phyloP scores from a whole-genome alignment of 2,329 filamentous ascomycete species.

The Lojkania enalia region DNA sequence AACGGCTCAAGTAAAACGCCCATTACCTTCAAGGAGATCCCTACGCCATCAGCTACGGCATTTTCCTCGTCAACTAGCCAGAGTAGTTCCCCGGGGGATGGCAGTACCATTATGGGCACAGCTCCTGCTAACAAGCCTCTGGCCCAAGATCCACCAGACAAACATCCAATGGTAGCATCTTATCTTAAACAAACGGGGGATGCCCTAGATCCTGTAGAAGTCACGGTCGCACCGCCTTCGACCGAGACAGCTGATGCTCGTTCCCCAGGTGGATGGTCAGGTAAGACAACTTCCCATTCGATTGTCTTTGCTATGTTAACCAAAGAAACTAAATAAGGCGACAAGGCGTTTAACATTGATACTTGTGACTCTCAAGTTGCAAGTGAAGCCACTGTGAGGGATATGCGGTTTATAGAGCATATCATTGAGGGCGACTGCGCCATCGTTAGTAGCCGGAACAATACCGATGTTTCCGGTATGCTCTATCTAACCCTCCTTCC shows the following conservation, averaged over 20 bases:
- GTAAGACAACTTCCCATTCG: not conserved
- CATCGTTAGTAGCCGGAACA: constrained; percentile 21
- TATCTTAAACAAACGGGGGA: constrained; percentile 1
- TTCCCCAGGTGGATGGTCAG: not conserved
- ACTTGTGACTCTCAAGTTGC: constrained; percentile 6
- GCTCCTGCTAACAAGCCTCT: constrained; percentile 1
- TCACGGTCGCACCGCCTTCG: too few species aligned
- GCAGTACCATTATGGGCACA: not conserved
- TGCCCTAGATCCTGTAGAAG: too few species aligned
- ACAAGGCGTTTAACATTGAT: too few species aligned
- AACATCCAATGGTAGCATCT: constrained; percentile 7
- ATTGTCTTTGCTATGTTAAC: too few species aligned
- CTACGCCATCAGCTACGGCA: not conserved
- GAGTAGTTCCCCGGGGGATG: not conserved
- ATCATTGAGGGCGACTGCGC: constrained; percentile 15
- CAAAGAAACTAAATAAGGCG: too few species aligned
- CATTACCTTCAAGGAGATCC: constrained; percentile 6
- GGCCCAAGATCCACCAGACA: constrained; percentile 1
- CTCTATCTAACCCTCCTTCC: not conserved
- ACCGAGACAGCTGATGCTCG: too few species aligned
- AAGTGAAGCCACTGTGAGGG: constrained; percentile 25
- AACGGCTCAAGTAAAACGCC: constrained; percentile 25
- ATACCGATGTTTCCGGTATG: constrained; percentile 21
- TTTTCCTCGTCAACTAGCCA: not conserved
- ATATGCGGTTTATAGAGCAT: constrained; percentile 7